phyloP scores from a whole-genome alignment of 2,329 filamentous ascomycete genomes.

The Sclerotinia nivalis region DNA sequence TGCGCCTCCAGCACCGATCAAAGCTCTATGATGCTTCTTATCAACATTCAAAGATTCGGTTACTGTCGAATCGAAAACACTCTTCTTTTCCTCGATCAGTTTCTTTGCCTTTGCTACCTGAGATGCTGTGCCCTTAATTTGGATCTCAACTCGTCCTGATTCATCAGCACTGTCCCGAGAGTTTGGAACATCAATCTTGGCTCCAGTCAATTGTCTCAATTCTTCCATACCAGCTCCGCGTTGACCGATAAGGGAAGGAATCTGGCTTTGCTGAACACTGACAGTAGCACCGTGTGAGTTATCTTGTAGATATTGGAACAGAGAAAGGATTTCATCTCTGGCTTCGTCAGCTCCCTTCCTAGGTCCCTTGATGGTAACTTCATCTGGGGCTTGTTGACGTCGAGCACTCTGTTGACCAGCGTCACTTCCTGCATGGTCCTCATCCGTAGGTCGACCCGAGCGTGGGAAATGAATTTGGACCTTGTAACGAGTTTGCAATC shows the following conservation, averaged over 20 bases:
- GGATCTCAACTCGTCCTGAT: slow-evolving; percentile 76
- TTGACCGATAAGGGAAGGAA: slow-evolving; percentile 91
- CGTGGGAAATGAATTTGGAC: slow-evolving; percentile 94
- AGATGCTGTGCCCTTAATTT: slow-evolving; percentile 87
- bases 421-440: slow-evolving; percentile 71
- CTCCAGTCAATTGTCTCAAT: slow-evolving; percentile 79
- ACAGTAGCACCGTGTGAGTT: slow-evolving; percentile 79
- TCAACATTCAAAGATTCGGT: slow-evolving; percentile 85
- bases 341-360: slow-evolving; percentile 91
- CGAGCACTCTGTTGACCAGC: slow-evolving; percentile 65
- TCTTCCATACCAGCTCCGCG: slow-evolving; percentile 90
- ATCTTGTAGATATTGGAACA: slow-evolving; percentile 87
- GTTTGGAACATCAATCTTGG: slow-evolving; percentile 88
- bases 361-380: slow-evolving; percentile 87
- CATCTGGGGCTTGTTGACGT: slow-evolving; percentile 76
- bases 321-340: slow-evolving; percentile 83
- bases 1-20: slow-evolving; percentile 85
- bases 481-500: slow-evolving; percentile 87
- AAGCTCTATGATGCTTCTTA: slow-evolving; percentile 84
- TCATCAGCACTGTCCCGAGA: slow-evolving; percentile 68
- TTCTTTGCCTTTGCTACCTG: slow-evolving; percentile 92
- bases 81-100: slow-evolving; percentile 80
- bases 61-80: slow-evolving; percentile 87
- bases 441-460: slow-evolving; percentile 60
- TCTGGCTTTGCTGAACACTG: slow-evolving; percentile 84